phyloP scores from a whole-genome alignment of 78 protist species.

The Ministeria vibrans region DNA sequence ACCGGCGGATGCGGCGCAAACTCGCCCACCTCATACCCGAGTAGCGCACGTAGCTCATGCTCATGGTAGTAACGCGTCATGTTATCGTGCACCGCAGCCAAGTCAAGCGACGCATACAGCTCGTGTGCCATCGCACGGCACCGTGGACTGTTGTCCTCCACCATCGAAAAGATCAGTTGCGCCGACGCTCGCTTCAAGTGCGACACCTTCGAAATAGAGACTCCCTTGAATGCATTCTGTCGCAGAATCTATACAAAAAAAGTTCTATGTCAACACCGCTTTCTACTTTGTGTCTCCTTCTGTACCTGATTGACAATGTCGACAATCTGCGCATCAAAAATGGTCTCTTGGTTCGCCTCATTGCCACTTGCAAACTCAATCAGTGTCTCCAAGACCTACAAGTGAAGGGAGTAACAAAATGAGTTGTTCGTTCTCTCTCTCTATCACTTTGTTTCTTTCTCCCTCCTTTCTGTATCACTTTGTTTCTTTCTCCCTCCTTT shows the following conservation, averaged over 20 bases:
- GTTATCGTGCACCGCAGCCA: background rate
- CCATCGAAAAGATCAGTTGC: too few species aligned
- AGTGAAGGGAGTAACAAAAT: background rate
- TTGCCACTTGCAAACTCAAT: background rate
- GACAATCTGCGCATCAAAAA: background rate
- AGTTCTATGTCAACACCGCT: too few species aligned
- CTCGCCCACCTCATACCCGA: background rate
- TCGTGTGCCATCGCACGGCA: too few species aligned
- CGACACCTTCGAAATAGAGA: too few species aligned
- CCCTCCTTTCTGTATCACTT: too few species aligned
- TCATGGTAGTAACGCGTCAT: background rate
- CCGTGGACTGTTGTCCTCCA: too few species aligned
- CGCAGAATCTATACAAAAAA: too few species aligned
- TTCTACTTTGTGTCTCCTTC: too few species aligned
- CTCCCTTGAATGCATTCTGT: too few species aligned
- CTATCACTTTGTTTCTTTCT: too few species aligned
- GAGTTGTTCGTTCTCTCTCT: too few species aligned
- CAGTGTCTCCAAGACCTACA: background rate
- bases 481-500: background rate
- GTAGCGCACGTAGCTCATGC: background rate
- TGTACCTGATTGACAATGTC: background rate
- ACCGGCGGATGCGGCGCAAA: background rate
- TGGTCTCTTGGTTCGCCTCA: background rate
- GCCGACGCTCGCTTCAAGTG: too few species aligned
- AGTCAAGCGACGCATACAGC: background rate